Evolutionary conservation across 208 protist species (phyloP).

Genomic region (Trypanosomatidae sp.): DNA sequence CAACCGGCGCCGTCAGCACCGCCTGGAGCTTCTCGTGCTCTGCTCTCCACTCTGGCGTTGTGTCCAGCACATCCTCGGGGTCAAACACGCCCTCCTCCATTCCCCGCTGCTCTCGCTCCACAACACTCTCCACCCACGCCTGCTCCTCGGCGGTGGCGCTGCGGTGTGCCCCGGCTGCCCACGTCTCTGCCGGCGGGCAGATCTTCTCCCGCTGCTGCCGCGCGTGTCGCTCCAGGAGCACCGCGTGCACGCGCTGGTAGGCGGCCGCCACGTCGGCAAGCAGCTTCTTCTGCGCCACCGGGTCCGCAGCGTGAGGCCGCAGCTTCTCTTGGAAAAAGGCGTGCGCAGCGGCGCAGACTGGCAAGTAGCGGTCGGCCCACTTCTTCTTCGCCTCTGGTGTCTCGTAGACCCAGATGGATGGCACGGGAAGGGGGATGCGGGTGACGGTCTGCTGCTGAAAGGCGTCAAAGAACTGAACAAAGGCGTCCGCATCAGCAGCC

Average conservation of each 20-base stretch:
- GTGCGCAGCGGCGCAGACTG: constrained; percentile 43
- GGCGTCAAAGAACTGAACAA: constrained; percentile 67
- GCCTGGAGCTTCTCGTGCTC: constrained; percentile 59
- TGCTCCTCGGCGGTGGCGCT: constrained; percentile 35
- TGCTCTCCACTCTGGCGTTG: constrained; percentile 58
- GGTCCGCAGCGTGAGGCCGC: constrained; percentile 24
- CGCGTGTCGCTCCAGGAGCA: constrained; percentile 40
- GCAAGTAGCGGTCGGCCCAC: constrained; percentile 81
- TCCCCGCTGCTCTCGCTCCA: constrained; percentile 49
- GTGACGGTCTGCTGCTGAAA: constrained; percentile 71
- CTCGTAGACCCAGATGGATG: constrained; percentile 83
- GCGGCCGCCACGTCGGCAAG: constrained; percentile 42
- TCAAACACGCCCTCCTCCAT: constrained; percentile 70
- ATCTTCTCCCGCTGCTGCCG: constrained; percentile 44
- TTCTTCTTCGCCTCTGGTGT: constrained; percentile 46
- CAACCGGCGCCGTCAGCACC: constrained; percentile 30
- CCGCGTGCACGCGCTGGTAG: constrained; percentile 41
- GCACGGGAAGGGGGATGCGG: constrained; percentile 70
- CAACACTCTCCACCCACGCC: constrained; percentile 44
- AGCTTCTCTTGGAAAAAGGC: constrained; percentile 67
- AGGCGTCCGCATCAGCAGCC: constrained; percentile 35
- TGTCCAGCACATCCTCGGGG: constrained; percentile 68
- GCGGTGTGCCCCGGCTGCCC: constrained; percentile 16
- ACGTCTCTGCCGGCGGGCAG: constrained; percentile 25
- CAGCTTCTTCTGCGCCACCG: constrained; percentile 35